Evolutionary conservation across 441 rosid species (phyloP).

Genomic region (Populus hybrid): DNA sequence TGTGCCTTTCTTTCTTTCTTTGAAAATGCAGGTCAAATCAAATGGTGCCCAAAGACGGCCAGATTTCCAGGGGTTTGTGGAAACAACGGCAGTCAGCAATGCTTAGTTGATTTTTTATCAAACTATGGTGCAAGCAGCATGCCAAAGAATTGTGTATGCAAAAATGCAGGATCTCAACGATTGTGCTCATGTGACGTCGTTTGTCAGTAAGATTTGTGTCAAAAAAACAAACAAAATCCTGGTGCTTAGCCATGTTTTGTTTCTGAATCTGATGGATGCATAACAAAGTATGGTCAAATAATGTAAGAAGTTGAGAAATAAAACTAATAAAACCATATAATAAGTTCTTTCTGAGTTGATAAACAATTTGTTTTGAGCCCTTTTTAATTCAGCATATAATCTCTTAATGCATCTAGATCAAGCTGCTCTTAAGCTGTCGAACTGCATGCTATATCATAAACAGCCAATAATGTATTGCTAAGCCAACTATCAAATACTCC

Average conservation of each 20-base stretch:
- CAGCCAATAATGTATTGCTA: background rate
- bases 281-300: background rate
- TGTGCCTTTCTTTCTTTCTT: background rate
- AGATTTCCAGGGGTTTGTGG: background rate
- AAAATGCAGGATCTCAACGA: background rate
- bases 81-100: background rate
- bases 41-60: constrained; percentile 8
- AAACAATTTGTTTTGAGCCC: background rate
- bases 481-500: background rate
- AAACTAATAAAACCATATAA: background rate
- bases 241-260: background rate
- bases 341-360: background rate
- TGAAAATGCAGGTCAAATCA: background rate
- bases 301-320: background rate
- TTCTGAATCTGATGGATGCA: background rate
- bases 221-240: background rate
- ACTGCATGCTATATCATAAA: background rate
- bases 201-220: background rate
- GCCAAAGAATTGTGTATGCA: constrained; percentile 14
- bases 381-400: background rate
- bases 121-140: constrained; percentile 13
- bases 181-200: background rate
- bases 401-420: background rate
- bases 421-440: background rate
- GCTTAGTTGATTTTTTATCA: constrained; percentile 2